These are phyloP conservation scores for Brachypodium distachyon DNA, from an alignment of 202 grass and related monocot genomes.

Conservation along the genomic window DNA sequence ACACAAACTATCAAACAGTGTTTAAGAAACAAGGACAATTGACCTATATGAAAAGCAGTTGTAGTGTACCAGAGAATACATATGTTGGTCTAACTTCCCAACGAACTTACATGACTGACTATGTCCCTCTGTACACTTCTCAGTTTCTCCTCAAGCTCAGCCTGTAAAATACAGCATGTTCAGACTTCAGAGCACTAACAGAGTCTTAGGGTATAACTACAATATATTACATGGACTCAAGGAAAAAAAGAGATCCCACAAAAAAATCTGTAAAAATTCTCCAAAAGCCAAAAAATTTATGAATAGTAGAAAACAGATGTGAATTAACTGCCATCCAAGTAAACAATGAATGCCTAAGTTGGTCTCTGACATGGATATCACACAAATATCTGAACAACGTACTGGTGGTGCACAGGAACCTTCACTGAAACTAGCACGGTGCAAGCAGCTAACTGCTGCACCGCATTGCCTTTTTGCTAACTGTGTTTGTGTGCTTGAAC, in stretches of 20 bases:
- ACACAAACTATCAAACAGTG: neutral
- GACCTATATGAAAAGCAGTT: neutral
- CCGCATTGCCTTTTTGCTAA: neutral
- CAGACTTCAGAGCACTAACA: neutral
- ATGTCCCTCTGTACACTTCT: constrained; percentile 60
- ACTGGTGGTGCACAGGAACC: neutral
- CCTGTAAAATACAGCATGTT: constrained; percentile 46
- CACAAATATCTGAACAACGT: neutral
- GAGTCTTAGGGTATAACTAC: neutral
- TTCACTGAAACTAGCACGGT: neutral
- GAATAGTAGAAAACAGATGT: neutral
- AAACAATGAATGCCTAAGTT: neutral
- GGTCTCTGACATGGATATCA: neutral
- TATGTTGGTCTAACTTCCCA: neutral
- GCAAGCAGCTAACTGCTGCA: neutral
- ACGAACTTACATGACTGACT: constrained; percentile 62
- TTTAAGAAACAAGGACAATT: neutral
- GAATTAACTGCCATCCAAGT: neutral
- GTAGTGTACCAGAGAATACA: neutral
- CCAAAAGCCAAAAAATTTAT: neutral
- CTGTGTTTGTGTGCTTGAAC: neutral
- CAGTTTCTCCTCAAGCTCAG: constrained; percentile 62
- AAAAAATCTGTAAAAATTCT: neutral
- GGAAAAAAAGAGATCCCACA: neutral
- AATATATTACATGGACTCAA: neutral